phyloP scores from a whole-genome alignment of 2,329 filamentous ascomycete species.

The Clonostachys byssicola region DNA sequence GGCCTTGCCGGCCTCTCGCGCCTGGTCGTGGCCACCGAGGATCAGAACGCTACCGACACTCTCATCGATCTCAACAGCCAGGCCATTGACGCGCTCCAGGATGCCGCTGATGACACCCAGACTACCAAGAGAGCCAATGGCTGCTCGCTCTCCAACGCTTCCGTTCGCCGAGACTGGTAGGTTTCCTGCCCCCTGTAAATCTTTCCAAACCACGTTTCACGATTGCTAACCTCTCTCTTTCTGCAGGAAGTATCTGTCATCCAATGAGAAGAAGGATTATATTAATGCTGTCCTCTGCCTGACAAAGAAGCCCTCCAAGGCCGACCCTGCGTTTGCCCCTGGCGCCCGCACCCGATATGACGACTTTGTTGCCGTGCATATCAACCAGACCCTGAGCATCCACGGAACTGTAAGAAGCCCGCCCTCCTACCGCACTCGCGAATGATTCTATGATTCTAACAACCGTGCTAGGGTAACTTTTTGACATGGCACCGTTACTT shows the following conservation, averaged over 20 bases:
- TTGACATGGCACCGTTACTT: neutral
- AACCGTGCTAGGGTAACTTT: neutral
- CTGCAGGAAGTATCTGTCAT: slow-evolving; percentile 1
- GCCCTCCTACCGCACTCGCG: neutral
- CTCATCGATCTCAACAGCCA: too few relatives aligned
- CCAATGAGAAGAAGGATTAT: slow-evolving; percentile 9
- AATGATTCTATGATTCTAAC: neutral
- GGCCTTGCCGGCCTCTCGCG: too few relatives aligned
- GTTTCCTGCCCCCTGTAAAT: neutral
- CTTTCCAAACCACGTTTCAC: too few relatives aligned
- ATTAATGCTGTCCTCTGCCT: slow-evolving; percentile 16
- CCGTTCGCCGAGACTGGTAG: slow-evolving; percentile 3
- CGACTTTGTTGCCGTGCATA: slow-evolving; percentile 23
- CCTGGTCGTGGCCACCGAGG: too few relatives aligned
- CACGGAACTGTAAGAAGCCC: slow-evolving; percentile 11
- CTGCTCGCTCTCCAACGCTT: slow-evolving; percentile 1
- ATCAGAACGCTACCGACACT: too few relatives aligned
- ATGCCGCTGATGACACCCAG: too few relatives aligned
- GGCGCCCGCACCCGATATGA: slow-evolving; percentile 21
- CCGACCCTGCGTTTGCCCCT: slow-evolving; percentile 10
- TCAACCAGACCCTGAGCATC: slow-evolving; percentile 16
- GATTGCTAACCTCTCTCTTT: too few relatives aligned
- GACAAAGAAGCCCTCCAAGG: slow-evolving; percentile 11
- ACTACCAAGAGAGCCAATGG: too few relatives aligned
- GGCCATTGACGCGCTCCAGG: too few relatives aligned